Evolutionary conservation across 2,329 filamentous ascomycete species (phyloP).

Genomic region (Epicoccum nigrum): DNA sequence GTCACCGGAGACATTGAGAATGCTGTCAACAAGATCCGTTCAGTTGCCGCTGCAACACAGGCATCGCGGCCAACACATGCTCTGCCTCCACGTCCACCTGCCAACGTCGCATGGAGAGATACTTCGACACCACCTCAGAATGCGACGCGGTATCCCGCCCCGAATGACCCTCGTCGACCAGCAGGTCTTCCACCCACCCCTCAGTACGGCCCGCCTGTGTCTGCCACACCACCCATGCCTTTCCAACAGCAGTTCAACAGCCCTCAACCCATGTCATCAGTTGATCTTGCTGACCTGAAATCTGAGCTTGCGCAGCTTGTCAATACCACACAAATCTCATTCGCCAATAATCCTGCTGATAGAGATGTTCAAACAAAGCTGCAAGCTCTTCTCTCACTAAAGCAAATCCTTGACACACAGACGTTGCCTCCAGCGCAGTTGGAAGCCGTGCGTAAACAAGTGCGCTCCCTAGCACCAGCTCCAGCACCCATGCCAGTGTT

Average conservation of each 20-base stretch:
- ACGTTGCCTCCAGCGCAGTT: slow-evolving; percentile 81
- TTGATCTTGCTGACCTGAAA: slow-evolving; percentile 69
- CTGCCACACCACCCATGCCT: slow-evolving; percentile 35
- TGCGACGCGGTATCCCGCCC: slow-evolving; percentile 38
- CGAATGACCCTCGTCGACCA: slow-evolving; percentile 41
- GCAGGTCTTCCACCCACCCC: slow-evolving; percentile 32
- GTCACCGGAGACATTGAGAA: slow-evolving; percentile 91
- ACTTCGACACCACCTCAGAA: slow-evolving; percentile 73
- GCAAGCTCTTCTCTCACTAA: slow-evolving; percentile 83
- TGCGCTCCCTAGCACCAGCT: slow-evolving; percentile 74
- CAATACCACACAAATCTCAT: slow-evolving; percentile 71
- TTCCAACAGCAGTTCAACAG: slow-evolving; percentile 42
- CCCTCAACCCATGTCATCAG: slow-evolving; percentile 35
- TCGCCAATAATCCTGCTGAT: slow-evolving; percentile 78
- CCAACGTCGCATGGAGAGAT: slow-evolving; percentile 68
- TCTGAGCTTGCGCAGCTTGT: slow-evolving; percentile 83
- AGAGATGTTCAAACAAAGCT: slow-evolving; percentile 76
- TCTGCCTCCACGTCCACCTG: slow-evolving; percentile 45
- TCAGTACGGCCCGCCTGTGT: slow-evolving; percentile 31
- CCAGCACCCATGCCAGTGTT: slow-evolving; percentile 55
- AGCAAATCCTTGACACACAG: slow-evolving; percentile 78
- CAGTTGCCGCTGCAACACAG: slow-evolving; percentile 65
- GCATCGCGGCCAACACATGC: slow-evolving; percentile 52
- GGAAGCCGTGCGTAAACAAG: slow-evolving; percentile 82
- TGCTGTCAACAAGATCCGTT: slow-evolving; percentile 82